Evolutionary conservation across 257 asterid genomes (phyloP), one percentile per base, ranked within the genome.

Genomic region (Sherardia arvensis): DNA sequence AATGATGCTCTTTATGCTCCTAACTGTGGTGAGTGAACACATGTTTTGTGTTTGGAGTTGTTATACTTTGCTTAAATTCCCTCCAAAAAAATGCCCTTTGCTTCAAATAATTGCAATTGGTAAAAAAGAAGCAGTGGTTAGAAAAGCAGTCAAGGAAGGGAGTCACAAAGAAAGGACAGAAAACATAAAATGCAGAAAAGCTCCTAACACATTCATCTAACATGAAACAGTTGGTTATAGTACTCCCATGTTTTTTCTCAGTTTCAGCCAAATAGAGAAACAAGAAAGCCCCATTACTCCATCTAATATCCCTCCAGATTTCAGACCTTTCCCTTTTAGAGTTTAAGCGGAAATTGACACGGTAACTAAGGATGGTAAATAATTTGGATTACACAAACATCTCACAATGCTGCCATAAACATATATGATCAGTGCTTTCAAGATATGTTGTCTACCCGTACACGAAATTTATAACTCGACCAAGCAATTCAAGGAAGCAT

Each of bases 261-360:
- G 49, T 36, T 40, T 26, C 65, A 22, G 27, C 34, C 53, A 61
- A 61, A 54, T 3, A 61, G 33, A 61, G 27, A 36, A 61, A 61
- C 33, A 61, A 61, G 18, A 23, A 23, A 36, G 15, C 30, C 53
- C 53, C 54, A 38, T 6, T 17, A 32, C 34, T 32, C 34, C 34
- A 32, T 32, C 34, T 8, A 32, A 32, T 32, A 3, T 34, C 43
- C 43, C 8, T 33, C 8, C 38, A 33, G n/a, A n/a, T n/a, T 34
- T 8, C 40, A 2, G 40, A 8, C 40, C 40, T 34, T 34, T 34
- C 40, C 40, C 40, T 7, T 34, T 34, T 34, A 34, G 8, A 34
- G 40, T 34, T 34, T 36, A 14, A 10, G 11, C 45, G 11, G 17
- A 38, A 38, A 38, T 38, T 15, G 18, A 38, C 14, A 38, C 8